Evolutionary conservation across 371 early-diverging fungal species (phyloP).

Genomic region (Vairimorpha necatrix): DNA sequence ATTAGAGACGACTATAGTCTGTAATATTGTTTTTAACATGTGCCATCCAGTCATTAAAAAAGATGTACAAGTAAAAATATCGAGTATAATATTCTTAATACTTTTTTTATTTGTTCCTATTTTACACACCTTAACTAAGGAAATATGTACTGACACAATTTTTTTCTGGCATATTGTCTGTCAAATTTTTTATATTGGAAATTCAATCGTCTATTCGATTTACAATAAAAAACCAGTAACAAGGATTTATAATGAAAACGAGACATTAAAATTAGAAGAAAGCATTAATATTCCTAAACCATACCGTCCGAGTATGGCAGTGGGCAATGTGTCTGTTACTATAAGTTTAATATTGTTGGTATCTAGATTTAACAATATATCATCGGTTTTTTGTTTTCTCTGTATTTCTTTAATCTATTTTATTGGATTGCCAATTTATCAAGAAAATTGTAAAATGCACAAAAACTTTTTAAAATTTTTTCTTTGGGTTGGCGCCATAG

Average conservation of each 20-base stretch:
- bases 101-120: conserved; percentile 35
- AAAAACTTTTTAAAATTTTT: not conserved
- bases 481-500: not conserved
- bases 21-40: not conserved
- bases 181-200: conserved; percentile 32
- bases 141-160: conserved; percentile 39
- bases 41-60: not conserved
- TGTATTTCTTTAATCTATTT: conserved; percentile 29
- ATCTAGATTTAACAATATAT: conserved; percentile 35
- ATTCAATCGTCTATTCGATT: conserved; percentile 32
- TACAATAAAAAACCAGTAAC: not conserved
- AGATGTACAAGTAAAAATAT: conserved; percentile 16
- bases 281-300: conserved; percentile 35
- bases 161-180: conserved; percentile 31
- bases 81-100: conserved; percentile 25
- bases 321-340: conserved; percentile 24
- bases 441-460: conserved; percentile 8
- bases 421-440: conserved; percentile 9
- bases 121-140: conserved; percentile 32
- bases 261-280: conserved; percentile 35
- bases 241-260: conserved; percentile 14
- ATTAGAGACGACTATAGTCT: conserved; percentile 7
- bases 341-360: conserved; percentile 34
- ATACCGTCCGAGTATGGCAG: conserved; percentile 2
- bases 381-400: conserved; percentile 36